phyloP scores from a whole-genome alignment of 2,329 filamentous ascomycete genomes.

The Stylonectria norvegica region DNA sequence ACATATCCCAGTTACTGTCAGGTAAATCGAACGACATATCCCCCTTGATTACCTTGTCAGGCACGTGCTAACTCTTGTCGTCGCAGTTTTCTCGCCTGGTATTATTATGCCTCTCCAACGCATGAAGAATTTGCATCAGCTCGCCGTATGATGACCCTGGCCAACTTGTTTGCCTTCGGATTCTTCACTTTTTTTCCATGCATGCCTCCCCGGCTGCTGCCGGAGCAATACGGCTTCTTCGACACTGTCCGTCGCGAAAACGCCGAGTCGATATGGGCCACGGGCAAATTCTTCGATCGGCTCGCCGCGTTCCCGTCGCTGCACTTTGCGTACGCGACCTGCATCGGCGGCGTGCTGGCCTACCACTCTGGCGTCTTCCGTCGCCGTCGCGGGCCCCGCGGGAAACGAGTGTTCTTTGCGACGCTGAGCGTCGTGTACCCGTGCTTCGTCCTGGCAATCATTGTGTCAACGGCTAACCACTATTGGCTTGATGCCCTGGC shows the following conservation, averaged over 20 bases:
- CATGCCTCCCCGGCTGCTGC: conserved; percentile 56
- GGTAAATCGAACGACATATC: conserved; percentile 32
- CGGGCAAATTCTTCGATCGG: conserved; percentile 55
- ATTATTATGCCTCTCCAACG: conserved; percentile 54
- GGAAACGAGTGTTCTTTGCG: conserved; percentile 29
- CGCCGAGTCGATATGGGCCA: conserved; percentile 60
- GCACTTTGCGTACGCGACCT: conserved; percentile 55
- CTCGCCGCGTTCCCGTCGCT: conserved; percentile 57
- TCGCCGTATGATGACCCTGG: conserved; percentile 46
- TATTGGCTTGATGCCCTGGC: conserved; percentile 65
- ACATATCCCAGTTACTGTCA: conserved; percentile 58
- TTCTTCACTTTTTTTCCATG: conserved; percentile 55
- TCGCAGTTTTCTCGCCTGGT: conserved; percentile 58
- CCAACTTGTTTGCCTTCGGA: conserved; percentile 53
- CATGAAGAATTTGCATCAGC: conserved; percentile 35
- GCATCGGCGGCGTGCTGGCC: conserved; percentile 50
- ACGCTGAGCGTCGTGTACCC: conserved; percentile 50
- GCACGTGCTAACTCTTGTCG: neutral
- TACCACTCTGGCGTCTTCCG: conserved; percentile 49
- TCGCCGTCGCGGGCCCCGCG: conserved; percentile 25
- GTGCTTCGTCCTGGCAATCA: conserved; percentile 50
- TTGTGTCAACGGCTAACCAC: conserved; percentile 61
- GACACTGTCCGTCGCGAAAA: conserved; percentile 50
- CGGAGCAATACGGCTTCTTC: conserved; percentile 54
- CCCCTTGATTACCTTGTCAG: conserved; percentile 11